Conservation (phyloP, 371 early-diverging fungal genomes). For the Phascolomyces articulosus region DNA sequence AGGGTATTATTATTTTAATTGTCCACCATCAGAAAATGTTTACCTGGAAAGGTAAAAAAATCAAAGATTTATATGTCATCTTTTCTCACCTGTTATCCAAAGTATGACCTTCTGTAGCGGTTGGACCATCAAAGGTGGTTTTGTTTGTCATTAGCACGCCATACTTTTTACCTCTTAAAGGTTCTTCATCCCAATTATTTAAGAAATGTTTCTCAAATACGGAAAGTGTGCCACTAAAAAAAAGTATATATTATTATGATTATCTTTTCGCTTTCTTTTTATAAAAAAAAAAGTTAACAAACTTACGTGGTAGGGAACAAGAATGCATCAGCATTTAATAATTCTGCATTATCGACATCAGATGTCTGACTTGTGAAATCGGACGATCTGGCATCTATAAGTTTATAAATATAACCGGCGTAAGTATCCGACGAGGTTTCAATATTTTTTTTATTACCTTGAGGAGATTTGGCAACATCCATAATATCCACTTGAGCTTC, state of each 20-base stretch:
- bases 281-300: too few species aligned
- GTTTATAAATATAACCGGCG: too few species aligned
- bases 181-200: slow-evolving; percentile 6
- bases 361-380: slow-evolving; percentile 10
- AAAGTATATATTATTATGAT: background rate
- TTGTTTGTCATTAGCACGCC: slow-evolving; percentile 23
- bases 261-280: background rate
- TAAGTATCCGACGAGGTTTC: background rate
- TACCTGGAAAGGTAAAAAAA: background rate
- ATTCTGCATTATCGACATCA: slow-evolving; percentile 9
- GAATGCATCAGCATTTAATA: slow-evolving; percentile 21
- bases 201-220: slow-evolving; percentile 31
- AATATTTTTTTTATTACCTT: slow-evolving; percentile 8
- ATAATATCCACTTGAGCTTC: slow-evolving; percentile 21
- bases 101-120: slow-evolving; percentile 9
- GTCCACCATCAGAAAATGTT: background rate
- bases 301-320: slow-evolving; percentile 30
- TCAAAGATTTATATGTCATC: too few species aligned
- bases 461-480: slow-evolving; percentile 18
- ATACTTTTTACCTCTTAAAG: slow-evolving; percentile 21
- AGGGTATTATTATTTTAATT: too few species aligned
- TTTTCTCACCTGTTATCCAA: slow-evolving; percentile 17
- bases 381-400: background rate
- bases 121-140: slow-evolving; percentile 29
- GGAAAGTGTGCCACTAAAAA: slow-evolving; percentile 24